Evolutionary conservation across 345 rosid species (phyloP).

Genomic region (Aquilaria sinensis): DNA sequence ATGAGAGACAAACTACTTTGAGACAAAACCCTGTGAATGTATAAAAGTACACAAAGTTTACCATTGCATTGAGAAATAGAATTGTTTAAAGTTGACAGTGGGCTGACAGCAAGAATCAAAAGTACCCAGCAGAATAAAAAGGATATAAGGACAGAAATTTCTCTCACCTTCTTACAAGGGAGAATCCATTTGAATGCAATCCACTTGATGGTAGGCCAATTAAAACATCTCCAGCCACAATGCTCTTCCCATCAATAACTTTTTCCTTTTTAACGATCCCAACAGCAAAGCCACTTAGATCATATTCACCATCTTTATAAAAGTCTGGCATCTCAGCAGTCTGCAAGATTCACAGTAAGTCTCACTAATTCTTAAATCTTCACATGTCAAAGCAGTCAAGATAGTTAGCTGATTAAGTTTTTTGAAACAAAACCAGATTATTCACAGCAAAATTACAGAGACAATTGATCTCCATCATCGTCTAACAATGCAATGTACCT

Average conservation of each 20-base stretch:
- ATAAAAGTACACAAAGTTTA: neutral
- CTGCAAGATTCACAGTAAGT: conserved; percentile 24
- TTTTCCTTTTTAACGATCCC: conserved; percentile 78
- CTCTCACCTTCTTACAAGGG: conserved; percentile 65
- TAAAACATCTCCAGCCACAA: conserved; percentile 71
- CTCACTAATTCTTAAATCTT: too few species aligned
- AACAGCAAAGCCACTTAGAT: conserved; percentile 92
- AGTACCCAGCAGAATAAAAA: too few species aligned
- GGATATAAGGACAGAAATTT: too few species aligned
- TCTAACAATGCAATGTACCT: conserved; percentile 34
- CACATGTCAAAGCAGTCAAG: too few species aligned
- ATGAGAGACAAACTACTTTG: conserved; percentile 54
- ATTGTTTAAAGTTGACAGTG: too few species aligned
- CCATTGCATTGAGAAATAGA: neutral
- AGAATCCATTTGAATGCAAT: conserved; percentile 94
- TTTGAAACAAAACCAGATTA: too few species aligned
- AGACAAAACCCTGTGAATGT: conserved; percentile 51
- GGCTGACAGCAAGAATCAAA: too few species aligned
- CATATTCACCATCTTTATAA: conserved; percentile 81
- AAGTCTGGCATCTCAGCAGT: conserved; percentile 98
- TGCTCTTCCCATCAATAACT: conserved; percentile 75
- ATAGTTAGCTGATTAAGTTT: too few species aligned
- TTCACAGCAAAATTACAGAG: too few species aligned
- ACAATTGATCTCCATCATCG: too few species aligned
- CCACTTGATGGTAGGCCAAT: conserved; percentile 94